phyloP scores from a whole-genome alignment of 345 rosid species.

The Stellera chamaejasme region DNA sequence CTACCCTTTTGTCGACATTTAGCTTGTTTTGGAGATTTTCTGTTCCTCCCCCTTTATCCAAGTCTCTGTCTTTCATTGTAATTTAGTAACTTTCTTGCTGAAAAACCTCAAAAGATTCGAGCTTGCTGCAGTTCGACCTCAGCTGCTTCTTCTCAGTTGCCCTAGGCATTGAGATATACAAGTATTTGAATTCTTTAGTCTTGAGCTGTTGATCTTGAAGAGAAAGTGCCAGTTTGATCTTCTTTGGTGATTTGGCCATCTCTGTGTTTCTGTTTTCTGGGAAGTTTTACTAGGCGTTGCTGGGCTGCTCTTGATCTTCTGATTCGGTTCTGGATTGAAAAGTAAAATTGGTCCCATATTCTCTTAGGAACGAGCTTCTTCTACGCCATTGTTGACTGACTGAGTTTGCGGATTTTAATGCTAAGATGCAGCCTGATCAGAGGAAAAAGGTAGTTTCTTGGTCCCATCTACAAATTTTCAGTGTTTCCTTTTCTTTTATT shows the following conservation, averaged over 20 bases:
- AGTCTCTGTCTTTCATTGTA: background rate
- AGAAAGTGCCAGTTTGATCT: constrained; percentile 3
- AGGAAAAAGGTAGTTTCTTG: constrained; percentile 59
- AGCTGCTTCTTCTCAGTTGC: background rate
- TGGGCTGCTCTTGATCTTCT: constrained; percentile 21
- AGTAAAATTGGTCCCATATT: background rate
- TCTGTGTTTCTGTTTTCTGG: constrained; percentile 14
- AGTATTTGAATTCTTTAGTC: too few relatives aligned
- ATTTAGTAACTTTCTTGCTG: constrained; percentile 8
- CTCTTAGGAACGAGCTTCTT: constrained; percentile 3
- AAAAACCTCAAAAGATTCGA: constrained; percentile 1
- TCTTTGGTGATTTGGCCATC: constrained; percentile 14
- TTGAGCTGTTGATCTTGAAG: constrained; percentile 4
- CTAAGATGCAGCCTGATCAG: constrained; percentile 91
- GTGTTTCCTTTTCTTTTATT: too few relatives aligned
- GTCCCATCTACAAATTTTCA: background rate
- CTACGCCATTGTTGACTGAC: constrained; percentile 13
- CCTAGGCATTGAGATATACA: background rate
- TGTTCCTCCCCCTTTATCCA: background rate
- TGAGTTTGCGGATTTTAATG: constrained; percentile 30
- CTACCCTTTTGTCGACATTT: background rate
- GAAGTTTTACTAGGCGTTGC: constrained; percentile 8
- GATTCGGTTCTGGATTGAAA: constrained; percentile 14
- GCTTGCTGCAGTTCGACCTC: constrained; percentile 7
- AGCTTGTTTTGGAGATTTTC: constrained; percentile 10